These are phyloP conservation scores for Emergomyces orientalis DNA, from an alignment of 2,329 filamentous ascomycete species.

Conservation along the genomic window DNA sequence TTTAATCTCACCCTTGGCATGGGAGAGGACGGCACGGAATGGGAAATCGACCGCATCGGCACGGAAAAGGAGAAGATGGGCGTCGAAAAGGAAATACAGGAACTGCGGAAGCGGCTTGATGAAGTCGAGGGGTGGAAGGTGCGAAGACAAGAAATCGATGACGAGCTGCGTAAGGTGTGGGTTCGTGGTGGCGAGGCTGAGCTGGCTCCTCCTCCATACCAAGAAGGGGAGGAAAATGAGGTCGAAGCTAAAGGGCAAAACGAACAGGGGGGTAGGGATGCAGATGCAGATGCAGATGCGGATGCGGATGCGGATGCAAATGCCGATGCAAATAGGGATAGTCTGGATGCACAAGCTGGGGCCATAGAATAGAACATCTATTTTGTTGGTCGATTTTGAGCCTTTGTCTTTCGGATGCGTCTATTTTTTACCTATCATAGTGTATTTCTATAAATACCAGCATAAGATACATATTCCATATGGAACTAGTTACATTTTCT, in stretches of 20 bases:
- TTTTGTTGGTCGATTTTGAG: neutral
- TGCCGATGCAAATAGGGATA: neutral
- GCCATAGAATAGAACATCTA: neutral
- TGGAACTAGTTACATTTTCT: neutral
- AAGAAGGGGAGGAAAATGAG: conserved; percentile 13
- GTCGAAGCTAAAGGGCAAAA: conserved; percentile 2
- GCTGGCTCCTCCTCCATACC: conserved; percentile 30
- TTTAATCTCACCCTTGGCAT: conserved; percentile 79
- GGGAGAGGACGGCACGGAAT: conserved; percentile 72
- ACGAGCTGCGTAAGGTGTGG: conserved; percentile 61
- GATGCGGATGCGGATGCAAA: neutral
- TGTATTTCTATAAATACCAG: neutral
- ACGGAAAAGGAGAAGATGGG: conserved; percentile 87
- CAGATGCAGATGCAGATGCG: neutral
- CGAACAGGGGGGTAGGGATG: neutral
- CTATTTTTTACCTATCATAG: neutral
- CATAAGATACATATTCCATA: neutral
- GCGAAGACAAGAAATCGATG: conserved; percentile 70
- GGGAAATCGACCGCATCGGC: conserved; percentile 89
- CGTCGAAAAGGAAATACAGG: conserved; percentile 81
- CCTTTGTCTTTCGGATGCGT: neutral
- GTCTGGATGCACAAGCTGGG: neutral
- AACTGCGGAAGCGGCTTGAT: conserved; percentile 67
- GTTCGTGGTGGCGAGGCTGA: conserved; percentile 41
- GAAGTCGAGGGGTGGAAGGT: conserved; percentile 79